Evolutionary conservation across 352 stramenopile species (phyloP).

Genomic region (Pythium plurisporium): DNA sequence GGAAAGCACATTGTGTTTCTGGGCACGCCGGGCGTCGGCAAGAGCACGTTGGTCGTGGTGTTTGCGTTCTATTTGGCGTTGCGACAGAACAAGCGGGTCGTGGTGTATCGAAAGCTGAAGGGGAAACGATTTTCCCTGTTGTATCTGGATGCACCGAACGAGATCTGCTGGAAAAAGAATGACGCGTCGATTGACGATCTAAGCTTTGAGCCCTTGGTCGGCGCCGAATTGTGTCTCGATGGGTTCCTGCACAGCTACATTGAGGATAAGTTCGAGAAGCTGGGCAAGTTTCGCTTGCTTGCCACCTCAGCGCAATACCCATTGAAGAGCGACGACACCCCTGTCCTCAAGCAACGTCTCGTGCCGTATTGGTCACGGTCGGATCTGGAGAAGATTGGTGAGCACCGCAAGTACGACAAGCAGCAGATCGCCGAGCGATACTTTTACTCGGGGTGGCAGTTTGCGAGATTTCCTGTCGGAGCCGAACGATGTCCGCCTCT

Average conservation of each 20-base stretch:
- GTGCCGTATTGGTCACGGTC: constrained; percentile 25
- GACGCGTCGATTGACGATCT: constrained; percentile 20
- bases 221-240: background rate
- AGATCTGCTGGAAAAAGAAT: constrained; percentile 24
- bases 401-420: constrained; percentile 12
- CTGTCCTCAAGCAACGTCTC: background rate
- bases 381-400: constrained; percentile 25
- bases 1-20: constrained; percentile 22
- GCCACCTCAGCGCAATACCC: constrained; percentile 19
- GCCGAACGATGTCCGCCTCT: background rate
- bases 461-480: constrained; percentile 20
- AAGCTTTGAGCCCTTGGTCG: background rate
- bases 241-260: background rate
- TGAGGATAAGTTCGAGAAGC: background rate
- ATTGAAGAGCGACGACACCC: constrained; percentile 8
- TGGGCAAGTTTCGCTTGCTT: constrained; percentile 21
- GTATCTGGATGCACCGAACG: constrained; percentile 21
- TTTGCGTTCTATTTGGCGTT: constrained; percentile 29
- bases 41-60: constrained; percentile 30
- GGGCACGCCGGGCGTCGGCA: constrained; percentile 24
- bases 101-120: constrained; percentile 24
- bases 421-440: constrained; percentile 23
- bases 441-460: constrained; percentile 24
- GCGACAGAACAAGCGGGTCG: constrained; percentile 25
- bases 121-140: constrained; percentile 17